Percentiles rank a stretch among this genome's conserved stretches.
Conservation (phyloP, 495 filamentous ascomycete species). For the Lindgomyces ingoldianus region DNA sequence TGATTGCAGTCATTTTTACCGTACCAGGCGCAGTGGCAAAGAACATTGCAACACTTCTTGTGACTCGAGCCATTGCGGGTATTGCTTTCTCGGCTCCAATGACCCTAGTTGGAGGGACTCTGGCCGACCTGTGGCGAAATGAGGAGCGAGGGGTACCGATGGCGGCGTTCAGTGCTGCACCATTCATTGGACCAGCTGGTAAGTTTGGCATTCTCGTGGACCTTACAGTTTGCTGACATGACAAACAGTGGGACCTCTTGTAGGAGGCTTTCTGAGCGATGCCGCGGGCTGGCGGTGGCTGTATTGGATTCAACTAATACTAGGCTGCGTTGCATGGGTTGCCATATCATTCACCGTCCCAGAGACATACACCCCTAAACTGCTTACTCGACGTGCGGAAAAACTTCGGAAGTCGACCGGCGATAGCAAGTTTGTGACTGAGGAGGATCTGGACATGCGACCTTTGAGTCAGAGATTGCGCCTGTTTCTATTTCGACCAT, state of each 20-base stretch:
- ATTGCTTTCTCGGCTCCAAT: slow-evolving; percentile 83
- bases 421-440: slow-evolving; percentile 64
- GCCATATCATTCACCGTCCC: slow-evolving; percentile 78
- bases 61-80: slow-evolving; percentile 72
- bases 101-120: slow-evolving; percentile 77
- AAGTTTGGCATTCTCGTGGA: slow-evolving; percentile 64
- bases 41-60: slow-evolving; percentile 73
- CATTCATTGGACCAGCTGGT: slow-evolving; percentile 70
- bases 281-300: slow-evolving; percentile 77
- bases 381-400: slow-evolving; percentile 64
- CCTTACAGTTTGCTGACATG: background rate
- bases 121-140: slow-evolving; percentile 80
- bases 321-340: slow-evolving; percentile 64
- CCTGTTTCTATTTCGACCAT: slow-evolving; percentile 71
- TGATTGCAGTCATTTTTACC: slow-evolving; percentile 70
- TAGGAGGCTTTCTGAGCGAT: slow-evolving; percentile 73
- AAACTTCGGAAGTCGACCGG: slow-evolving; percentile 70
- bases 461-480: slow-evolving; percentile 62
- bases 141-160: slow-evolving; percentile 82
- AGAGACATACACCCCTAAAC: slow-evolving; percentile 75
- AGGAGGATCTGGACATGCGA: slow-evolving; percentile 69
- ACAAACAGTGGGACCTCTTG: slow-evolving; percentile 59
- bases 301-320: slow-evolving; percentile 80
- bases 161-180: slow-evolving; percentile 81
- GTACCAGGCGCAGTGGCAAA: slow-evolving; percentile 75